Evolutionary conservation across 164 flowering plant species (phyloP).

Genomic region (Magnolia officinalis): DNA sequence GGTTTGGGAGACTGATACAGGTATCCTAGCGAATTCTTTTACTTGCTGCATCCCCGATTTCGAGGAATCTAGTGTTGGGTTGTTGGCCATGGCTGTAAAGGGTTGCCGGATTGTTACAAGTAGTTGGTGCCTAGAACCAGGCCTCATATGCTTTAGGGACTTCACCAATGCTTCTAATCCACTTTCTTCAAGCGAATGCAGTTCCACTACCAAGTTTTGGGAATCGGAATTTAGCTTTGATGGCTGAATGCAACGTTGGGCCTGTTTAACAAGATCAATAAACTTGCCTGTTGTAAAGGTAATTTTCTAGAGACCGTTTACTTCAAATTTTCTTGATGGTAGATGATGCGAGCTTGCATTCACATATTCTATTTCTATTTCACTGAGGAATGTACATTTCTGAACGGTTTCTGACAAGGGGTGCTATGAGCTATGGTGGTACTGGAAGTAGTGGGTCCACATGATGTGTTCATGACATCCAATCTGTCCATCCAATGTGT

Average conservation of each 20-base stretch:
- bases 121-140: slow-evolving; percentile 15
- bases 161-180: slow-evolving; percentile 36
- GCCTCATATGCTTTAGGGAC: slow-evolving; percentile 35
- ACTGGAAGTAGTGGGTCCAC: too few relatives aligned
- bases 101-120: slow-evolving; percentile 50
- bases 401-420: too few relatives aligned
- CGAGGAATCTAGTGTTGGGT: slow-evolving; percentile 19
- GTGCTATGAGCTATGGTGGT: too few relatives aligned
- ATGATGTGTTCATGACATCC: too few relatives aligned
- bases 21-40: slow-evolving; percentile 36
- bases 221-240: slow-evolving; percentile 10
- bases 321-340: background rate
- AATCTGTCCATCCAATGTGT: too few relatives aligned
- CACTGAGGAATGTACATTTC: too few relatives aligned
- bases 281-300: background rate
- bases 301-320: slow-evolving; percentile 10
- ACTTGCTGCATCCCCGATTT: slow-evolving; percentile 12
- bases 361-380: background rate
- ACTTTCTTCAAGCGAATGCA: slow-evolving; percentile 15
- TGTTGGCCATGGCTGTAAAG: slow-evolving; percentile 58
- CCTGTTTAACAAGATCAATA: slow-evolving; percentile 27
- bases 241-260: slow-evolving; percentile 18
- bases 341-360: background rate
- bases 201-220: slow-evolving; percentile 47
- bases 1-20: slow-evolving; percentile 57